Percentiles rank a stretch among this genome's conserved stretches.
phyloP scores from a whole-genome alignment of 345 rosid species.

The Corchorus olitorius region DNA sequence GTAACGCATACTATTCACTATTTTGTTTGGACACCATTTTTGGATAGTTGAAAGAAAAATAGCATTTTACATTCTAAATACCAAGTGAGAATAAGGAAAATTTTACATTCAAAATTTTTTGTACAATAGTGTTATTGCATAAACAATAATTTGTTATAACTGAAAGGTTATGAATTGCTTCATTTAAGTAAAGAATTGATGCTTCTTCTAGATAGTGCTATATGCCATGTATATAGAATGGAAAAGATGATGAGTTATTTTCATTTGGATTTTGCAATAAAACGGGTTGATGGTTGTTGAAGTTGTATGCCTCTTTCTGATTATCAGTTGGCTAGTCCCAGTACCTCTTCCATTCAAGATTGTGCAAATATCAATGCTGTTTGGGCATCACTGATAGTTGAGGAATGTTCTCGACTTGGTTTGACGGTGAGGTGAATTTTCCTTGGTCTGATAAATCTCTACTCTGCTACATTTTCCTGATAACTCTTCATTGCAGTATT shows the following conservation, averaged over 20 bases:
- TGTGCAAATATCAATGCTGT: constrained; percentile 69
- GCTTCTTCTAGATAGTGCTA: neutral
- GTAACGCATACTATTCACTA: constrained; percentile 1
- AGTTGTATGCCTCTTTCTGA: constrained; percentile 32
- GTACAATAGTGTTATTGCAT: neutral
- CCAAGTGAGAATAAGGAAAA: constrained; percentile 6
- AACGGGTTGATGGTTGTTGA: constrained; percentile 24
- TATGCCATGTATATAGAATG: neutral
- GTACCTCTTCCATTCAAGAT: constrained; percentile 43
- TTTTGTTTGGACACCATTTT: neutral
- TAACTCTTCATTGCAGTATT: constrained; percentile 59
- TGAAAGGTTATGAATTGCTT: constrained; percentile 7
- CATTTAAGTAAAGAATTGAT: neutral
- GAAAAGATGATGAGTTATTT: constrained; percentile 2
- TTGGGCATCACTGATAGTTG: constrained; percentile 88
- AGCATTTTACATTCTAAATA: neutral
- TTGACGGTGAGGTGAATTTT: constrained; percentile 60
- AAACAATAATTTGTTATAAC: neutral
- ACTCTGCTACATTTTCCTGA: constrained; percentile 37
- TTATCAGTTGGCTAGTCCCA: constrained; percentile 61
- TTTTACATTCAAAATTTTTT: neutral
- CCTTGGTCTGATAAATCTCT: constrained; percentile 21
- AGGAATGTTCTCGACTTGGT: constrained; percentile 93
- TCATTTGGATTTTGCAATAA: neutral
- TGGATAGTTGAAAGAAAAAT: neutral